Conservation (phyloP, 176 grass and related monocot species). For the Paspalum notatum region DNA sequence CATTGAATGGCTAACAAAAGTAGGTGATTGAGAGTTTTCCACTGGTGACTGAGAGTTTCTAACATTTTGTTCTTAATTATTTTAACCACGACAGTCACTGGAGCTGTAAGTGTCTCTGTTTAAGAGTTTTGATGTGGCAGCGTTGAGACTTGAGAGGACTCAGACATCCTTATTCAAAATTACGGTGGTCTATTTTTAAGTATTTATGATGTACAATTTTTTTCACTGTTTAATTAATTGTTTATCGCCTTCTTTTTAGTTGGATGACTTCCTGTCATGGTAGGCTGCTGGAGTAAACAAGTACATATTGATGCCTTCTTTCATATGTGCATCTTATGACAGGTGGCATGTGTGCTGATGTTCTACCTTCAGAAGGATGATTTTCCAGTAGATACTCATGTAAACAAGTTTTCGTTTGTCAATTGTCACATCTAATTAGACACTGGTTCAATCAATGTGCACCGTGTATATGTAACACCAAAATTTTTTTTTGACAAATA, state of each 20-base stretch:
- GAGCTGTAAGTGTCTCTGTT: neutral
- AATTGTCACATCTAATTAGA: neutral
- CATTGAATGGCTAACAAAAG: slow-evolving; percentile 25
- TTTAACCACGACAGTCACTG: neutral
- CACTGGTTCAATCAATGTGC: neutral
- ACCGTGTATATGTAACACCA: slow-evolving; percentile 2
- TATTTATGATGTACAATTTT: slow-evolving; percentile 13
- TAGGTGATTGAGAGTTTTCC: neutral
- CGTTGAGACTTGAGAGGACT: neutral
- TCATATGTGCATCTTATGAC: slow-evolving; percentile 32
- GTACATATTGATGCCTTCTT: slow-evolving; percentile 11
- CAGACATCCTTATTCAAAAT: slow-evolving; percentile 11
- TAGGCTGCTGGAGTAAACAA: slow-evolving; percentile 23
- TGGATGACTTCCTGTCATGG: neutral
- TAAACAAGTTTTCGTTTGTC: slow-evolving; percentile 36
- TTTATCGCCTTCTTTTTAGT: slow-evolving; percentile 3
- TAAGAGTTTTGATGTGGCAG: neutral
- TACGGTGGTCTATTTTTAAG: slow-evolving; percentile 11
- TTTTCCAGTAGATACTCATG: slow-evolving; percentile 95
- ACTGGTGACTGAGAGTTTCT: neutral
- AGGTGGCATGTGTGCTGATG: slow-evolving; percentile 91
- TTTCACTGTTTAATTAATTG: neutral
- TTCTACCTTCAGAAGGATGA: slow-evolving; percentile 91
- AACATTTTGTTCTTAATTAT: neutral
- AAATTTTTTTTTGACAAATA: slow-evolving; percentile 48